These are phyloP conservation scores for Metschnikowia colocasiae DNA, from an alignment of 805 yeast genomes.

Conservation along the genomic window DNA sequence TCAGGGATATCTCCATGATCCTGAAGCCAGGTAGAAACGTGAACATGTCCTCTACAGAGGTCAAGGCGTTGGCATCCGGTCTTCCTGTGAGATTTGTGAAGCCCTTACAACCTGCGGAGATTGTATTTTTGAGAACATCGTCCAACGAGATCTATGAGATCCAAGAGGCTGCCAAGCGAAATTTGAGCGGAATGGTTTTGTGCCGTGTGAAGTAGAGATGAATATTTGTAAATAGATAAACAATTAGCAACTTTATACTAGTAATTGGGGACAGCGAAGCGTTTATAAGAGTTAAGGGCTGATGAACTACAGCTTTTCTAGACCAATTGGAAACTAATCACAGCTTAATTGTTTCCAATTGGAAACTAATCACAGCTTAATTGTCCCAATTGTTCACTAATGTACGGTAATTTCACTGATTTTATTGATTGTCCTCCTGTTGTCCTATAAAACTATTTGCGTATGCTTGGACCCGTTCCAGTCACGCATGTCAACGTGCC, in stretches of 20 bases:
- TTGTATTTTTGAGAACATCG: constrained; percentile 59
- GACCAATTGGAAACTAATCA: too few species aligned
- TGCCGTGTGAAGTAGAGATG: constrained; percentile 60
- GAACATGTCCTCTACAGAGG: constrained; percentile 56
- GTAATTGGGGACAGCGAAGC: too few species aligned
- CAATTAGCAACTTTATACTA: neutral
- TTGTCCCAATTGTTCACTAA: too few species aligned
- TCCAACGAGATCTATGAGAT: constrained; percentile 60
- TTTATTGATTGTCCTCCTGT: neutral
- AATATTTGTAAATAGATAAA: constrained; percentile 11
- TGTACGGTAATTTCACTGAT: too few species aligned
- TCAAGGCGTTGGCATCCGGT: constrained; percentile 74
- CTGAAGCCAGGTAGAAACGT: constrained; percentile 85
- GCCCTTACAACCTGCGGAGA: constrained; percentile 88
- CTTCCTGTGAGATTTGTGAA: constrained; percentile 66
- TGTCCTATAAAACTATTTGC: constrained; percentile 25
- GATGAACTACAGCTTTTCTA: too few species aligned
- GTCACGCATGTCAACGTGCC: constrained; percentile 80
- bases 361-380: too few species aligned
- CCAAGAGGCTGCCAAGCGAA: constrained; percentile 79
- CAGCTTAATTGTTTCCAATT: too few species aligned
- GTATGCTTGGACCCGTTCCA: constrained; percentile 68
- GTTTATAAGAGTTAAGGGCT: too few species aligned
- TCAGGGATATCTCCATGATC: constrained; percentile 65
- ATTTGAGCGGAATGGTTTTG: constrained; percentile 70